Evolutionary conservation across 2,329 filamentous ascomycete genomes (phyloP).

Genomic region (Colletotrichum cuscutae): DNA sequence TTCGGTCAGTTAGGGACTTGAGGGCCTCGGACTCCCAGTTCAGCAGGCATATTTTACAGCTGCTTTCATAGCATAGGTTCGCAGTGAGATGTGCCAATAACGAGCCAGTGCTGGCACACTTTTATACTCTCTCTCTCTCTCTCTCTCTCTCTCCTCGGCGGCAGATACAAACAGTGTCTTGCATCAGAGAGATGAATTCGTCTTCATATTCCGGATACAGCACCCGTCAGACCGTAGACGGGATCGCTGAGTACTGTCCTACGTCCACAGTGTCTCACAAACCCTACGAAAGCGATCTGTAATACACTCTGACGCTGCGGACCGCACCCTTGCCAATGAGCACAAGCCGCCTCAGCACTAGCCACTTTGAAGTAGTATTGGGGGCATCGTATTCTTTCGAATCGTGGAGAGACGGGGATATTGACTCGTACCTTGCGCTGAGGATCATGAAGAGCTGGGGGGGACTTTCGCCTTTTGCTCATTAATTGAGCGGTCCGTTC

Average conservation of each 20-base stretch:
- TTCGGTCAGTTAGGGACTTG: neutral
- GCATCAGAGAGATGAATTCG: neutral
- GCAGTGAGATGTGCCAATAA: neutral
- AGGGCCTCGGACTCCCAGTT: neutral
- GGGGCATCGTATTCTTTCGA: constrained; percentile 18
- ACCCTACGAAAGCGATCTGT: constrained; percentile 1
- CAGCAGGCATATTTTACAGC: neutral
- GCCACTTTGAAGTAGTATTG: constrained; percentile 17
- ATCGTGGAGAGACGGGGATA: constrained; percentile 31
- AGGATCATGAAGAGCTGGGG: neutral
- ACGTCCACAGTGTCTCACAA: constrained; percentile 3
- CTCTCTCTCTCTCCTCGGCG: neutral
- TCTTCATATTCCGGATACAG: constrained; percentile 16
- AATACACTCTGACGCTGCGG: neutral
- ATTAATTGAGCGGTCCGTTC: constrained; percentile 13
- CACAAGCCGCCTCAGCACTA: constrained; percentile 15
- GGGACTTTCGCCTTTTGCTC: neutral
- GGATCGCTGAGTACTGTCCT: neutral
- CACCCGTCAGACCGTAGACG: constrained; percentile 5
- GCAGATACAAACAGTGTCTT: constrained; percentile 4
- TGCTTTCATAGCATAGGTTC: neutral
- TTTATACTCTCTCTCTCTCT: neutral
- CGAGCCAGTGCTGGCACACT: neutral
- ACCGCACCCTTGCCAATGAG: constrained; percentile 16
- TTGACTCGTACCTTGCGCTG: constrained; percentile 20